Evolutionary conservation across 202 grass and related monocot species (phyloP), one percentile per base, ranked within the genome.

Genomic region (Miscanthus sacchariflorus): DNA sequence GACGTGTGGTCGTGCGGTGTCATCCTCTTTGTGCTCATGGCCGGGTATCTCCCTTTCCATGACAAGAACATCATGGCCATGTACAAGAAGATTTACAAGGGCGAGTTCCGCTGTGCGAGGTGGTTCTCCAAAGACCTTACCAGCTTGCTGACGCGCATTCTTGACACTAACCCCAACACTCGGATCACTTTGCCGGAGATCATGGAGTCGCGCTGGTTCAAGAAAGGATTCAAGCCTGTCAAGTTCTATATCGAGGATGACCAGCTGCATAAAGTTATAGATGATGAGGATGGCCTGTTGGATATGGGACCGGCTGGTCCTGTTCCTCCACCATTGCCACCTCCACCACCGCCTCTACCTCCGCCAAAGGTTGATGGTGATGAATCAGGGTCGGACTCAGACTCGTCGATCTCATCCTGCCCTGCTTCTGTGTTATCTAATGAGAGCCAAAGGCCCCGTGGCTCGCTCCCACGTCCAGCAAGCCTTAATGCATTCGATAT

Each of bases 401-500:
- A 99, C 40, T 93, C 92, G 2, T 99, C 97, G 0, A 85, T 97
- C 23, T 52, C 87, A 49, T 99, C 97, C 66, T 98, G 93, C 81
- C 97, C 94, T 5, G 93, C 94, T 71, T 90, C 94, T 2, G 71
- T 93, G 39, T 91, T 91, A 73, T 85, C 88, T 24, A 90, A 90
- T 83, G 83, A 83, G 10, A 88, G 33, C 38, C 93, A 80, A 67
- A 89, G 77, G 86, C 76, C 30, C 86, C 89, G 25, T 48, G 92
- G 76, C 30, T 83, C 74, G 23, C 91, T 88, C 5, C 84, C 93
- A 21, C 92, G 93, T 49, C 95, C 95, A 12, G 90, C 93, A 68
- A 98, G 95, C 70, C 92, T 98, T 65, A 98, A 98, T 74, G 95
- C 95, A n/a, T 98, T 98, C n/a, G 95, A 98, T 86, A 95, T 98